Evolutionary conservation across 495 filamentous ascomycete genomes (phyloP).

Genomic region (Penicillium maclennaniae): DNA sequence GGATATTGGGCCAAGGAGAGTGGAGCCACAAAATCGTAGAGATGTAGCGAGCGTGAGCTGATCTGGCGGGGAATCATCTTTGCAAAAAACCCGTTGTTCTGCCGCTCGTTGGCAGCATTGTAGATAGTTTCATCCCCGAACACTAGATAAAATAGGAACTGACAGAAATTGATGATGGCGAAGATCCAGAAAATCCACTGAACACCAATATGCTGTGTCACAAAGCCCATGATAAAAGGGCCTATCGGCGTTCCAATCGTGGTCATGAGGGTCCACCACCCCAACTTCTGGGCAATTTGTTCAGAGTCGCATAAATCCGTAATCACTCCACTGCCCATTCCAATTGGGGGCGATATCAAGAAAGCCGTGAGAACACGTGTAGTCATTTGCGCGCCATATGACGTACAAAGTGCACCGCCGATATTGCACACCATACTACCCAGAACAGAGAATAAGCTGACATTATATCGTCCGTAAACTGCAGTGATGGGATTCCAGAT

Average conservation of each 20-base stretch:
- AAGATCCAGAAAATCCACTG: slow-evolving; percentile 38
- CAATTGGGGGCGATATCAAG: slow-evolving; percentile 32
- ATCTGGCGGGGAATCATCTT: slow-evolving; percentile 23
- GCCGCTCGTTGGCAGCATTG: slow-evolving; percentile 4
- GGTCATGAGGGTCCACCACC: slow-evolving; percentile 33
- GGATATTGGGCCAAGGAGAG: slow-evolving; percentile 17
- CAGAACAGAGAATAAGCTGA: slow-evolving; percentile 29
- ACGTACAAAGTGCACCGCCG: slow-evolving; percentile 27
- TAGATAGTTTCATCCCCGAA: slow-evolving; percentile 31
- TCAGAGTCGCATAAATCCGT: slow-evolving; percentile 26
- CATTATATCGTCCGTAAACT: slow-evolving; percentile 28
- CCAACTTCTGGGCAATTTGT: slow-evolving; percentile 28
- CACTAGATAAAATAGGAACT: slow-evolving; percentile 23
- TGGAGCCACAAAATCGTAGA: slow-evolving; percentile 20
- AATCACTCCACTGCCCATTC: slow-evolving; percentile 33
- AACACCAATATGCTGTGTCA: slow-evolving; percentile 25
- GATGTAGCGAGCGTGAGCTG: slow-evolving; percentile 9
- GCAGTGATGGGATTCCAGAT: slow-evolving; percentile 33
- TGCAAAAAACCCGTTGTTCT: slow-evolving; percentile 2
- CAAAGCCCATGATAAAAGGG: slow-evolving; percentile 35
- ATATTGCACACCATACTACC: slow-evolving; percentile 35
- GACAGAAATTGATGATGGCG: slow-evolving; percentile 30
- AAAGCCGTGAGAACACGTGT: slow-evolving; percentile 27
- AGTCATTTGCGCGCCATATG: slow-evolving; percentile 28
- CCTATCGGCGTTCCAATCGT: slow-evolving; percentile 29